Evolutionary conservation across 2,329 filamentous ascomycete genomes (phyloP).

Genomic region (Penicillium sp.): DNA sequence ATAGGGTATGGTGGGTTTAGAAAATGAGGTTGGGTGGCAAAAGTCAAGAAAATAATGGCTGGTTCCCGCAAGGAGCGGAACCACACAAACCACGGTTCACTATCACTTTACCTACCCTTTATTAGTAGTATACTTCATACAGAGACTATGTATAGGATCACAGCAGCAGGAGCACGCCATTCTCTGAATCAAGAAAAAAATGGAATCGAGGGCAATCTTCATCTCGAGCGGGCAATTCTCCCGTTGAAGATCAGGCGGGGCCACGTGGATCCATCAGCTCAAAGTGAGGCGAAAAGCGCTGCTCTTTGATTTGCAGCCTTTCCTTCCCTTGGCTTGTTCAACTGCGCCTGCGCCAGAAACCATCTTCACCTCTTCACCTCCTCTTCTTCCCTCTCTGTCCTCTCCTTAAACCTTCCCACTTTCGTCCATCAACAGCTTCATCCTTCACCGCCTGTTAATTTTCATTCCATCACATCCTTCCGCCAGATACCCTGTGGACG

Average conservation of each 20-base stretch:
- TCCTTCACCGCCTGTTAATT: background rate
- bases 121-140: too few relatives aligned
- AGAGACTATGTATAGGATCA: background rate
- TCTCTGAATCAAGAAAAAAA: background rate
- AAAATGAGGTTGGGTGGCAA: too few relatives aligned
- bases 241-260: constrained; percentile 25
- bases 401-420: constrained; percentile 1
- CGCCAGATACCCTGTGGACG: background rate
- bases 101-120: background rate
- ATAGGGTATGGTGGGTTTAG: too few relatives aligned
- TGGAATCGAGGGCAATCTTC: background rate
- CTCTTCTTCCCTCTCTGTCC: constrained; percentile 12
- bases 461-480: background rate
- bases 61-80: background rate
- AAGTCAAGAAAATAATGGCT: background rate
- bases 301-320: constrained; percentile 14
- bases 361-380: constrained; percentile 14
- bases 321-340: constrained; percentile 18
- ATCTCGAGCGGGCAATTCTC: background rate
- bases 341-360: background rate
- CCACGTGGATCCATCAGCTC: constrained; percentile 34
- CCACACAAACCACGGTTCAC: background rate
- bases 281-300: constrained; percentile 32
- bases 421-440: constrained; percentile 1
- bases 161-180: background rate